Conservation (phyloP, 1,284 basidiomycete species). For the Apiotrichum laibachii region DNA sequence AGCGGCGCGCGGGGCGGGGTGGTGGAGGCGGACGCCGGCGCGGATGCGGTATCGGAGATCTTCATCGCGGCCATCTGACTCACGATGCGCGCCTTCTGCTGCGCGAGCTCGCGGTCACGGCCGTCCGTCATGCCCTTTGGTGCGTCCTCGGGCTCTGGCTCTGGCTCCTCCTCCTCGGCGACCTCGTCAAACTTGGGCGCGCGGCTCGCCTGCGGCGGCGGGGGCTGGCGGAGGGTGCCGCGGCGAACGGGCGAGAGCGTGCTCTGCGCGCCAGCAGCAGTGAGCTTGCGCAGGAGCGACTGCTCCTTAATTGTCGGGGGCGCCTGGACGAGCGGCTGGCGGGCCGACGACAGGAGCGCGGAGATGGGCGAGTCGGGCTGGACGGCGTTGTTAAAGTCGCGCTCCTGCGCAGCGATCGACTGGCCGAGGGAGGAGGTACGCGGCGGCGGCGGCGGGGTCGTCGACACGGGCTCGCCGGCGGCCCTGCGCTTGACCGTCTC, state of each 20-base stretch:
- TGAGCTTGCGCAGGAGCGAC: constrained; percentile 59
- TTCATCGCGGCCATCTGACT: constrained; percentile 69
- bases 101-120: constrained; percentile 58
- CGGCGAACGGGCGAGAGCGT: constrained; percentile 44
- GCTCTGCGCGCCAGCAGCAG: constrained; percentile 42
- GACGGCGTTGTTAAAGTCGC: constrained; percentile 91
- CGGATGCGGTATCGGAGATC: constrained; percentile 10
- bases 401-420: constrained; percentile 77
- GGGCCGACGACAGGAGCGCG: constrained; percentile 77
- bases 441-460: constrained; percentile 16
- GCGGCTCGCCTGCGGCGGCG: constrained; percentile 47
- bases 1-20: constrained; percentile 3
- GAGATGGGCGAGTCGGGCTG: constrained; percentile 94
- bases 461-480: constrained; percentile 31
- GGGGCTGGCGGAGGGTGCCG: constrained; percentile 28
- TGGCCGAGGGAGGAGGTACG: constrained; percentile 34
- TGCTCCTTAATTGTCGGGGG: constrained; percentile 55
- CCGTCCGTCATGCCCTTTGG: constrained; percentile 27
- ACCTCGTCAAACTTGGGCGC: constrained; percentile 57
- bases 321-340: constrained; percentile 80
- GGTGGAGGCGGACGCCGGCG: background rate
- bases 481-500: constrained; percentile 46
- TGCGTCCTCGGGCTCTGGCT: constrained; percentile 46
- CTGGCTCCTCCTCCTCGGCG: constrained; percentile 37
- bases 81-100: constrained; percentile 82